Percentiles rank a stretch among this genome's conserved stretches.
Evolutionary conservation across 1,284 basidiomycete species (phyloP).

Genomic region (Tilletiopsis washingtonensis): DNA sequence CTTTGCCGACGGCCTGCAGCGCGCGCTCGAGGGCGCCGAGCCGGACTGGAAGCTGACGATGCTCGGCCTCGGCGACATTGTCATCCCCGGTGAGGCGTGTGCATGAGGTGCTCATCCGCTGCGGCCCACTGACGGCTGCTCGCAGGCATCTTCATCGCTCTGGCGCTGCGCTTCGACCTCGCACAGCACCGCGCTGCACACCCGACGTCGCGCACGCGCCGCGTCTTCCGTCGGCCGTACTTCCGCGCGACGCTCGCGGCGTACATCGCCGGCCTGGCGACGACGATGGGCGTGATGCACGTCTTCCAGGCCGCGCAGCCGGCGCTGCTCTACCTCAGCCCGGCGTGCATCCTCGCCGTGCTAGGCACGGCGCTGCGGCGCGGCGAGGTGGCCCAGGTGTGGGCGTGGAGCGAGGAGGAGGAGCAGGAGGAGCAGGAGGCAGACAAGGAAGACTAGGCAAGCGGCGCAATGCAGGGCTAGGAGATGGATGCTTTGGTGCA

Average conservation of each 20-base stretch:
- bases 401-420: slow-evolving; percentile 33
- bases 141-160: slow-evolving; percentile 71
- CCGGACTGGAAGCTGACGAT: slow-evolving; percentile 64
- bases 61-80: slow-evolving; percentile 86
- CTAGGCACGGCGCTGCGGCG: slow-evolving; percentile 42
- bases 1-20: slow-evolving; percentile 15
- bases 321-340: slow-evolving; percentile 75
- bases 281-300: slow-evolving; percentile 85
- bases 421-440: slow-evolving; percentile 14
- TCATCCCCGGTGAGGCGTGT: slow-evolving; percentile 56
- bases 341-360: slow-evolving; percentile 53
- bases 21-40: slow-evolving; percentile 1
- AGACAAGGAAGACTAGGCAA: slow-evolving; percentile 6
- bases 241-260: slow-evolving; percentile 65
- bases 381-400: slow-evolving; percentile 46
- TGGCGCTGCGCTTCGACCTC: slow-evolving; percentile 80
- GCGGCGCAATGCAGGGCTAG: too few species aligned
- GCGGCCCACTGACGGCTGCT: too few species aligned
- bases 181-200: slow-evolving; percentile 49
- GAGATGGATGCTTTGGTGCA: too few species aligned
- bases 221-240: slow-evolving; percentile 63
- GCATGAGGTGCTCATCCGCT: slow-evolving; percentile 11
- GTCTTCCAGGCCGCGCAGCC: slow-evolving; percentile 72
- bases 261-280: slow-evolving; percentile 69
- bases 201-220: slow-evolving; percentile 27